These are phyloP conservation scores for Ophiostoma sp. DNA, from an alignment of 2,329 filamentous ascomycete species.

Conservation along the genomic window DNA sequence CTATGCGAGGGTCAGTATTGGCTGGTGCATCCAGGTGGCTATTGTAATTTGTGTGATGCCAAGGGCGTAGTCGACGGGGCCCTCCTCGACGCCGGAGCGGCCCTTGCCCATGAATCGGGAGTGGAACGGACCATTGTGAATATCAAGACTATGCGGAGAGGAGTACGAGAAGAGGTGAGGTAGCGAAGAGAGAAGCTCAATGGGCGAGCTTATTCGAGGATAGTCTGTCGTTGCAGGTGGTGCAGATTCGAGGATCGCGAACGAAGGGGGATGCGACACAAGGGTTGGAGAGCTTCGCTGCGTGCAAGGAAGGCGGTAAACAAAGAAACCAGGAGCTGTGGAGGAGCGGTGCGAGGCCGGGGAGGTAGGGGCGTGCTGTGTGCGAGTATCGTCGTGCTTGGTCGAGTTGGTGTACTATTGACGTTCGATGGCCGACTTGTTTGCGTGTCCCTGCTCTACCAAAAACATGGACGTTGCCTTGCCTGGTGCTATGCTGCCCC, in stretches of 20 bases:
- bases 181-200: neutral
- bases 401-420: neutral
- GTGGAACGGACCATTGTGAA: conserved; percentile 7
- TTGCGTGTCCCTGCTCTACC: neutral
- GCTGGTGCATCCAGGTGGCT: neutral
- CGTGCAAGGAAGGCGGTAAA: neutral
- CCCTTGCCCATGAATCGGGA: neutral
- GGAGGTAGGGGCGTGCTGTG: neutral
- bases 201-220: neutral
- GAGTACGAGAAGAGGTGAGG: neutral
- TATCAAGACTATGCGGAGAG: neutral
- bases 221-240: neutral
- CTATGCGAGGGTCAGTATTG: conserved; percentile 7
- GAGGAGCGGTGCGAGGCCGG: neutral
- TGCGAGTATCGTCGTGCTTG: neutral
- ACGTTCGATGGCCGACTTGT: too few species aligned
- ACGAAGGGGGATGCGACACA: conserved; percentile 14
- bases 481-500: conserved; percentile 2
- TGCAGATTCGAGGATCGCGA: conserved; percentile 9
- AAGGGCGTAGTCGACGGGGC: neutral
- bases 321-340: neutral
- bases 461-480: conserved; percentile 9
- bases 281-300: neutral
- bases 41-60: neutral
- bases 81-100: neutral